Conservation (phyloP, 2,329 filamentous ascomycete genomes). For the Beauveria sp. region DNA sequence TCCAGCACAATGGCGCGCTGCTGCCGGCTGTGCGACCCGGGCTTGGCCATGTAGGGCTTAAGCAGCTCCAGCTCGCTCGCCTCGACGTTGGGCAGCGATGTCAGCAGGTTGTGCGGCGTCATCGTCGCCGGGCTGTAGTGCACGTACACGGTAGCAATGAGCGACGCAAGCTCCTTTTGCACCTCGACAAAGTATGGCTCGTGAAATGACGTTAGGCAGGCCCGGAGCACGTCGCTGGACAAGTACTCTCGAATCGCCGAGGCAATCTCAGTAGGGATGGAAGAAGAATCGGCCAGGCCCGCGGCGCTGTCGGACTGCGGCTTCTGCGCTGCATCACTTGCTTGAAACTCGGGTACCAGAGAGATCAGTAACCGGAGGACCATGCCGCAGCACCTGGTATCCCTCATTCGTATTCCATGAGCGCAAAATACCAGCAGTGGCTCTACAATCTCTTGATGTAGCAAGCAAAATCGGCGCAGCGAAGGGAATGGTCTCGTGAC, state of each 20-base stretch:
- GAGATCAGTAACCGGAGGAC: conserved; percentile 81
- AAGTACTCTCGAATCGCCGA: conserved; percentile 81
- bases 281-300: conserved; percentile 28
- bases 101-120: conserved; percentile 68
- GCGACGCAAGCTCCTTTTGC: conserved; percentile 80
- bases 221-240: conserved; percentile 78
- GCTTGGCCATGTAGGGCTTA: conserved; percentile 51
- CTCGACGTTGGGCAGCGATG: conserved; percentile 71
- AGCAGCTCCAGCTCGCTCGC: conserved; percentile 58
- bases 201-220: conserved; percentile 82
- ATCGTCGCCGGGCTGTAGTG: conserved; percentile 62
- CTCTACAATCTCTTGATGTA: conserved; percentile 70
- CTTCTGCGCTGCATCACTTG: conserved; percentile 22
- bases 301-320: conserved; percentile 5
- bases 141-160: conserved; percentile 80
- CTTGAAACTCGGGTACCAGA: conserved; percentile 69
- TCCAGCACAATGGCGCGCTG: conserved; percentile 79
- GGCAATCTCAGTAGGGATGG: conserved; percentile 46
- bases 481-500: conserved; percentile 40
- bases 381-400: conserved; percentile 79
- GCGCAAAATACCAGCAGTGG: conserved; percentile 87
- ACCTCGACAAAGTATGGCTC: conserved; percentile 96
- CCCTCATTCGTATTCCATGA: conserved; percentile 81
- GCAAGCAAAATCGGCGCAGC: conserved; percentile 76
- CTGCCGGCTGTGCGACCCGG: conserved; percentile 57